These are phyloP conservation scores for Vanilla planifolia DNA, from an alignment of 106 monocot genomes.

Conservation along the genomic window DNA sequence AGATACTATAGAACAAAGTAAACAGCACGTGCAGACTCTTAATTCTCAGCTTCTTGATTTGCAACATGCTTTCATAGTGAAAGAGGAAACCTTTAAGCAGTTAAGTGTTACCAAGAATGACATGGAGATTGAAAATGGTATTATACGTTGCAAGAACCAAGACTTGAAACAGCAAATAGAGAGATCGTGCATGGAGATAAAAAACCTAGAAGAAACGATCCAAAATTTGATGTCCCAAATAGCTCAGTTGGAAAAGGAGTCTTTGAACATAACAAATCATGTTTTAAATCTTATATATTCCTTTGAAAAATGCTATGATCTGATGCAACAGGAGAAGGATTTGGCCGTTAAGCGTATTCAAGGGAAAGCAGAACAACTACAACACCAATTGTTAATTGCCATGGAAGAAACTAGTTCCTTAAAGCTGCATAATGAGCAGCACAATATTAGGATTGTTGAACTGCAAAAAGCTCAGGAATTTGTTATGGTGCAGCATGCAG, in stretches of 20 bases:
- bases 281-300: slow-evolving; percentile 34
- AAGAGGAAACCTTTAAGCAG: slow-evolving; percentile 45
- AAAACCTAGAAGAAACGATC: slow-evolving; percentile 36
- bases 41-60: slow-evolving; percentile 36
- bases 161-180: slow-evolving; percentile 30
- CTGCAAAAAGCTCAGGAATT: slow-evolving; percentile 77
- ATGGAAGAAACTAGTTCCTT: slow-evolving; percentile 39
- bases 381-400: slow-evolving; percentile 23
- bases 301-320: slow-evolving; percentile 26
- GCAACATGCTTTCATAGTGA: slow-evolving; percentile 39
- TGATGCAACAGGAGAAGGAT: slow-evolving; percentile 59
- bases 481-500: slow-evolving; percentile 89
- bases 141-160: slow-evolving; percentile 43
- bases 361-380: slow-evolving; percentile 48
- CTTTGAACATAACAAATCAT: slow-evolving; percentile 30
- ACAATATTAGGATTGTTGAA: slow-evolving; percentile 52
- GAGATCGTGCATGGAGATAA: slow-evolving; percentile 28
- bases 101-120: slow-evolving; percentile 32
- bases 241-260: slow-evolving; percentile 60
- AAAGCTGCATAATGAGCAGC: slow-evolving; percentile 34
- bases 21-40: slow-evolving; percentile 29
- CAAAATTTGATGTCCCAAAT: slow-evolving; percentile 26
- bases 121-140: slow-evolving; percentile 54
- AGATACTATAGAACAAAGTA: slow-evolving; percentile 36
- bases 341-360: slow-evolving; percentile 34